A percentile compares a stretch with the other conserved stretches of the same genome.
phyloP scores from a whole-genome alignment of 2,329 filamentous ascomycete species.

The Aquanectria penicillioides region DNA sequence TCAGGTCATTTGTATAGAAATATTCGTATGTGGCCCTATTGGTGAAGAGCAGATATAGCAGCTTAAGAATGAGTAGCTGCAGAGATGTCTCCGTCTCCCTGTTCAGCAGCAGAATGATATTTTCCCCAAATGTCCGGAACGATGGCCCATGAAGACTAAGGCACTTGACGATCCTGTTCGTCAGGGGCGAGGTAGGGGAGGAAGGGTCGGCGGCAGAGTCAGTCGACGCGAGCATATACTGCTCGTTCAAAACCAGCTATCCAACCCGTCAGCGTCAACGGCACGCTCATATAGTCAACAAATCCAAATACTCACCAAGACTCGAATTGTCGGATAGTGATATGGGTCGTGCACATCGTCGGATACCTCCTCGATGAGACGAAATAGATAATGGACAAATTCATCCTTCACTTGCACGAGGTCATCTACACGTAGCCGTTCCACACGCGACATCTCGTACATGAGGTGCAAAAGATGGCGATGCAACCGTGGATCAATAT shows the following conservation, averaged over 20 bases:
- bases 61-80: conserved; percentile 95
- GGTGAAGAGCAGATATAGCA: conserved; percentile 94
- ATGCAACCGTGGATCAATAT: conserved; percentile 78
- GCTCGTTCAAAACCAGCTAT: conserved; percentile 94
- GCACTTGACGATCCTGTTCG: conserved; percentile 93
- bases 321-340: conserved; percentile 93
- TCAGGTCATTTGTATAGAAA: conserved; percentile 97
- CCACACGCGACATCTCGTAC: conserved; percentile 96
- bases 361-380: conserved; percentile 87
- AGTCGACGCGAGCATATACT: conserved; percentile 88
- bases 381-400: conserved; percentile 85
- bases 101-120: conserved; percentile 94
- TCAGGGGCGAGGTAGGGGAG: conserved; percentile 66
- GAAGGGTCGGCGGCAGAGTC: conserved; percentile 54
- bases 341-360: conserved; percentile 92
- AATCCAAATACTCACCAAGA: conserved; percentile 71
- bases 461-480: conserved; percentile 85
- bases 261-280: conserved; percentile 28
- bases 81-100: conserved; percentile 93
- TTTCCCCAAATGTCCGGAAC: conserved; percentile 97
- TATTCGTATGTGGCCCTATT: conserved; percentile 94
- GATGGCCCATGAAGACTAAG: conserved; percentile 81
- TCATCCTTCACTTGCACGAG: conserved; percentile 80
- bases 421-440: conserved; percentile 81
- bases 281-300: no score